phyloP scores from a whole-genome alignment of 129 eudicot genomes.

The Cynara cardunculus region DNA sequence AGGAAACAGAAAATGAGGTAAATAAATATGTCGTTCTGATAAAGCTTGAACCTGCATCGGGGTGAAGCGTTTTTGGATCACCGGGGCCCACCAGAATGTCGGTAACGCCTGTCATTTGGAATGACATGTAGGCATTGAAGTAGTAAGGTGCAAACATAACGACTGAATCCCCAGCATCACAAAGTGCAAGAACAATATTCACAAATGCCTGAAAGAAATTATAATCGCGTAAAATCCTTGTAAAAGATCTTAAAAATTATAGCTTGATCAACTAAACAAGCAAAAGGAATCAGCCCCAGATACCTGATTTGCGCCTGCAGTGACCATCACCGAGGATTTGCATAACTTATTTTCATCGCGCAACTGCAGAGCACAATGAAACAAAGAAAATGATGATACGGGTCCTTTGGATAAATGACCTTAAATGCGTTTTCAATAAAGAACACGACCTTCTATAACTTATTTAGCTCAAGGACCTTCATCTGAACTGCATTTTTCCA shows the following conservation, averaged over 20 bases:
- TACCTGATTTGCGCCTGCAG: conserved; percentile 99
- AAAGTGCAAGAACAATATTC: conserved; percentile 84
- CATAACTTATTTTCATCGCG: conserved; percentile 60
- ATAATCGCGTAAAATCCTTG: background rate
- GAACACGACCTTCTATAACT: background rate
- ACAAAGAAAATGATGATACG: background rate
- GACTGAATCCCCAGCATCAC: conserved; percentile 98
- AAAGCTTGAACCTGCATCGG: conserved; percentile 77
- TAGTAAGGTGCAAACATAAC: conserved; percentile 98
- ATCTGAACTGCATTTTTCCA: too few relatives aligned
- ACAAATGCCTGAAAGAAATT: conserved; percentile 82
- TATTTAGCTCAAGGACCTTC: too few relatives aligned
- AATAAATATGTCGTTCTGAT: background rate
- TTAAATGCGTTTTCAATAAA: background rate
- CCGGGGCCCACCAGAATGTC: conserved; percentile 98
- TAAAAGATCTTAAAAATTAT: background rate
- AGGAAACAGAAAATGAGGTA: background rate
- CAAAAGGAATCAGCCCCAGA: conserved; percentile 8
- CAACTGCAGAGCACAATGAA: conserved; percentile 45
- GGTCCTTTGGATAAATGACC: background rate
- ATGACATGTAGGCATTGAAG: conserved; percentile 99
- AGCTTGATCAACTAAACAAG: background rate
- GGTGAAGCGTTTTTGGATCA: conserved; percentile 77
- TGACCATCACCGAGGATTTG: conserved; percentile 94
- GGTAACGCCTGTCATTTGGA: conserved; percentile 98